Percentiles rank a stretch among this genome's conserved stretches.
Conservation (phyloP, 2,329 filamentous ascomycete species). For the Colletotrichum somersetense region DNA sequence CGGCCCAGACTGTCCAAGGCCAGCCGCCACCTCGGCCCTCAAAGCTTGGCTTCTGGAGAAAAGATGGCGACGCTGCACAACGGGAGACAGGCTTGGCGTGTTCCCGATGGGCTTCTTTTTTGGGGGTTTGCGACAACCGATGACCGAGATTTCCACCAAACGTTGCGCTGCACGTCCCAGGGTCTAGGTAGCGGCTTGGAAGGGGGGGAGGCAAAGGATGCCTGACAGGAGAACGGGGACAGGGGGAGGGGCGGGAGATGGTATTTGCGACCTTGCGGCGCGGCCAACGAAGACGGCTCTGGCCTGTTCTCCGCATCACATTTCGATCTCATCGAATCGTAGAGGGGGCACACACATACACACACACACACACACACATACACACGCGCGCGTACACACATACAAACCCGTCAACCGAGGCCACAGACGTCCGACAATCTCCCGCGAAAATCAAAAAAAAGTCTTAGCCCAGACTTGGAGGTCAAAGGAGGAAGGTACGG, state of each 20-base stretch:
- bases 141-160: conserved; percentile 7
- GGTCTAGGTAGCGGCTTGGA: neutral
- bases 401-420: conserved; percentile 23
- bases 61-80: conserved; percentile 13
- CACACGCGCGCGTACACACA: too few species aligned
- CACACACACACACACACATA: too few species aligned
- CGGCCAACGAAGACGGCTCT: neutral
- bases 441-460: conserved; percentile 32
- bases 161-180: conserved; percentile 16
- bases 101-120: conserved; percentile 22
- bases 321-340: conserved; percentile 13
- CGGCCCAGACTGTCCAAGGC: neutral
- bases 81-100: conserved; percentile 33
- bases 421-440: conserved; percentile 37
- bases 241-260: conserved; percentile 5
- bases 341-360: neutral
- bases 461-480: conserved; percentile 1
- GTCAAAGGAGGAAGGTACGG: conserved; percentile 5
- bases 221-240: conserved; percentile 8
- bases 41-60: conserved; percentile 17
- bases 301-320: conserved; percentile 25
- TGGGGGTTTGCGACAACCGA: conserved; percentile 22
- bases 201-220: neutral
- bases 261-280: conserved; percentile 11
- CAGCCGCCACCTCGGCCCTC: conserved; percentile 4